These are phyloP conservation scores for Rhodotorula sp. DNA, from an alignment of 1,284 basidiomycete genomes.

Conservation along the genomic window DNA sequence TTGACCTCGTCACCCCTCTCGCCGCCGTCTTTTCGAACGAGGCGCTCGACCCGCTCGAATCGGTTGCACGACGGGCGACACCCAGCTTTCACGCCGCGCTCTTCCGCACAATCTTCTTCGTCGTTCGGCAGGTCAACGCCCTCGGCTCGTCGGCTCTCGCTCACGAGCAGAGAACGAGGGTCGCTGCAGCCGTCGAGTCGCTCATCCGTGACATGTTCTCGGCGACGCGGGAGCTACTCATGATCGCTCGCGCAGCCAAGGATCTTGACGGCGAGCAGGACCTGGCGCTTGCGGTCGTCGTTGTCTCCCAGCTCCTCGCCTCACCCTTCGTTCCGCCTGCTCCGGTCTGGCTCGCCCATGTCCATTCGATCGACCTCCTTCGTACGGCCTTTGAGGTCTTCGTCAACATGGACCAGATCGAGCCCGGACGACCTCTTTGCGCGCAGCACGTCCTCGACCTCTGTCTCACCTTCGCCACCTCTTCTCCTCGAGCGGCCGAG, in stretches of 20 bases:
- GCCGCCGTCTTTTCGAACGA: conserved; percentile 69
- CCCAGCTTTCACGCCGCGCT: conserved; percentile 76
- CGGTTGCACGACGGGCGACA: conserved; percentile 66
- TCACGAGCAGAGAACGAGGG: conserved; percentile 61
- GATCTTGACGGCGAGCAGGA: conserved; percentile 71
- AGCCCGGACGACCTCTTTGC: conserved; percentile 57
- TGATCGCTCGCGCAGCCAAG: conserved; percentile 59
- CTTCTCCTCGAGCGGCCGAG: conserved; percentile 73
- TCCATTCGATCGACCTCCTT: conserved; percentile 79
- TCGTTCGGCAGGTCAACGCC: conserved; percentile 61
- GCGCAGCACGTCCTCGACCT: conserved; percentile 74
- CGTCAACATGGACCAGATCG: conserved; percentile 30
- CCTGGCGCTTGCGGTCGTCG: conserved; percentile 72
- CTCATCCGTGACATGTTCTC: conserved; percentile 66
- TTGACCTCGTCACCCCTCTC: conserved; percentile 62
- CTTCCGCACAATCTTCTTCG: conserved; percentile 76
- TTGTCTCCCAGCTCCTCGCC: conserved; percentile 75
- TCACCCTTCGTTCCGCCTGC: conserved; percentile 60
- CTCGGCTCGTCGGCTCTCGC: conserved; percentile 51
- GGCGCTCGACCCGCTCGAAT: conserved; percentile 69
- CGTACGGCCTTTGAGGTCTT: conserved; percentile 68
- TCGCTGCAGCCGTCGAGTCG: conserved; percentile 63
- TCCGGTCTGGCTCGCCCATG: conserved; percentile 75
- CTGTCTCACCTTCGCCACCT: conserved; percentile 75
- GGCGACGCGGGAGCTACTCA: conserved; percentile 66